Base-by-base conservation (phyloP, 208 protist genomes). In the Balamuthia mandrillaris region DNA sequence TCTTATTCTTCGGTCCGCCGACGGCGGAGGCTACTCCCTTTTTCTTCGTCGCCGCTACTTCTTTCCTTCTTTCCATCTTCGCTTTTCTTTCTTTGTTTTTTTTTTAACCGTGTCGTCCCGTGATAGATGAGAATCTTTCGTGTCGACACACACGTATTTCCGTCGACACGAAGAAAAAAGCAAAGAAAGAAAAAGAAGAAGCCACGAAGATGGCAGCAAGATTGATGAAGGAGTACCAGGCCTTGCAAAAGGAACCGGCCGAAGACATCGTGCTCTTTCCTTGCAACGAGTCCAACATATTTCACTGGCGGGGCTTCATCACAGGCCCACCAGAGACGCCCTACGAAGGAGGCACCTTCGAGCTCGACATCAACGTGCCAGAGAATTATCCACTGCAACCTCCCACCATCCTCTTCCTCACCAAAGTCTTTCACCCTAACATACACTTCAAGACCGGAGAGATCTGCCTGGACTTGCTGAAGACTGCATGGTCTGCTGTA, bases 391-490 rank as follows among this genome's bases (percentile, higher is more conserved):
- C 93, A 12, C 45, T 92, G 27, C 70, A 60, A 33, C 91, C 93
- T 33, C 93, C 93, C 12, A 68, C 84, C 45, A 82, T 95, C 39
- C 81, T 56, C 51, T 95, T 96, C 68, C 49, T 92, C 18, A 93
- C 91, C 14, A 92, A 88, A 70, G 88, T 95, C 52, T 95, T 95
- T 65, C 93, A 95, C 85, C 93, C 93, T 33, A 95, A 95, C 81
- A 90, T 95, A 29, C 88, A 94, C 74, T 94, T 91, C 56, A 92
- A 93, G 84, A 91, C 87, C 42, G 86, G 89, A 42, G 90, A 90
- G 56, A 95, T 95, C 41, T 95, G 93, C 82, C 90, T 95, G n/a
- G 92, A 95, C 84, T 89, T 95, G 63, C 88, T 95, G 51, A 94
- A 94, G 82, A 93, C 81, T 45, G 56, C 78, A 33, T 95, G 92